Evolutionary conservation across 345 rosid genomes (phyloP), one percentile per base, ranked within the genome.

Genomic region (Cardamine occulta): DNA sequence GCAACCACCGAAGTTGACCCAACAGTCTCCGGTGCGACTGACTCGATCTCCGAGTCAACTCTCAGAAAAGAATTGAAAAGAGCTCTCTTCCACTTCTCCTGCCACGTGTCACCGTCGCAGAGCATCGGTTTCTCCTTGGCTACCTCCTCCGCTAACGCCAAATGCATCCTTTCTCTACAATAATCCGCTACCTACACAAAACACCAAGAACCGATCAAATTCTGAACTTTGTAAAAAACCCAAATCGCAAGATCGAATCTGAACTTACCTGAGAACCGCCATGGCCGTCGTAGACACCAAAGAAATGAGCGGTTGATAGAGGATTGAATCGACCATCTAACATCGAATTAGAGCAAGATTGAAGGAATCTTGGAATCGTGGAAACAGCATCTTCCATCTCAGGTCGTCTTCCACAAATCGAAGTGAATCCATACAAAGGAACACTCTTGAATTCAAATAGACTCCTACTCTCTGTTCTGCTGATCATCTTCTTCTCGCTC

Each of bases 1-100:
- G 93, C 88, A 63, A 88, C 90, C 0, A 87, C 90, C 29, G 98
- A 93, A 4, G 98, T 93, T 34, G 98, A 88, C 66, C 98, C 98
- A 18, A 77, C 91, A 8, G 95, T 90, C 80, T 87, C 96, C 6
- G 92, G 87, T 11, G 85, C 86, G 48, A 85, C 54, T 1, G 85
- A 68, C 76, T 84, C 76, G 2, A 85, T 79, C 83, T 87, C 92
- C 0, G 85, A 82, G 82, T 92, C 93, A 52, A 92, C 89, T 78
- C 74, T 82, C 6, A 74, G 45, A 57, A 89, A 92, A 42, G 93
- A 82, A 60, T 80, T 90, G 53, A 72, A 74, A 47, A 92, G 76
- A 48, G 86, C 89, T 59, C 82, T 82, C 82, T 80, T 84, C 92
- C 89, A 87, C 55, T 72, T 78, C 49, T 84, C 96, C 72, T 80